Percentiles rank a stretch among this genome's conserved stretches.
These are phyloP conservation scores for Poronia punctata DNA, from an alignment of 495 filamentous ascomycete species.

Conservation along the genomic window DNA sequence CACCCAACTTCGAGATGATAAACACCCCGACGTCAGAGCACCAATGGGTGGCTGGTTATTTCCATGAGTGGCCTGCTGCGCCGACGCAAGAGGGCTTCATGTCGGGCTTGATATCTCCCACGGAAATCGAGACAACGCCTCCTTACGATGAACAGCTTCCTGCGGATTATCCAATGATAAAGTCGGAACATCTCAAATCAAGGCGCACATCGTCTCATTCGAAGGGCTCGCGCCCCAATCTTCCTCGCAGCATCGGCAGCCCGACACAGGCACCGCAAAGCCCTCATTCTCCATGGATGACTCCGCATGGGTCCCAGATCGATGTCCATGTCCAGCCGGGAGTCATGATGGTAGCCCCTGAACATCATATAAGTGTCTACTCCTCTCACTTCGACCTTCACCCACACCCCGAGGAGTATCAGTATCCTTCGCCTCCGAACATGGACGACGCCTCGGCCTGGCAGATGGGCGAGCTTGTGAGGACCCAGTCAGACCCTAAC, in stretches of 20 bases:
- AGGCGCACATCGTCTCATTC: conserved; percentile 10
- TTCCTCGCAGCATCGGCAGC: conserved; percentile 10
- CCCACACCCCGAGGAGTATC: conserved; percentile 41
- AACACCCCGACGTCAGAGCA: conserved; percentile 10
- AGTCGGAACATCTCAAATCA: conserved; percentile 6
- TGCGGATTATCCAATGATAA: conserved; percentile 7
- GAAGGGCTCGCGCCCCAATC: conserved; percentile 3
- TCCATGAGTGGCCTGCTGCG: conserved; percentile 11
- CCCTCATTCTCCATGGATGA: conserved; percentile 12
- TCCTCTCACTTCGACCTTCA: conserved; percentile 10
- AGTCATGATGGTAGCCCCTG: conserved; percentile 9
- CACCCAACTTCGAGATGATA: conserved; percentile 7
- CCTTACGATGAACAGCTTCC: conserved; percentile 7
- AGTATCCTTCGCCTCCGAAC: conserved; percentile 11
- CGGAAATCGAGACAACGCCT: conserved; percentile 6
- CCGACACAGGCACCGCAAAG: conserved; percentile 9
- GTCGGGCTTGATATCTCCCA: conserved; percentile 9
- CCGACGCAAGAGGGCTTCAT: conserved; percentile 8
- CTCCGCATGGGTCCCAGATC: conserved; percentile 3
- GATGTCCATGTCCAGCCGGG: conserved; percentile 4
- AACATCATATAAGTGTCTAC: conserved; percentile 7
- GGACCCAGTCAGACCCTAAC: conserved; percentile 9
- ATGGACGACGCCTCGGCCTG: conserved; percentile 11
- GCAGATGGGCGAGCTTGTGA: conserved; percentile 5
- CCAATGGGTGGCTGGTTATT: conserved; percentile 12